Percentiles rank a stretch among this genome's conserved stretches.
Conservation (phyloP, 257 asterid species). For the Scutellaria minor region DNA sequence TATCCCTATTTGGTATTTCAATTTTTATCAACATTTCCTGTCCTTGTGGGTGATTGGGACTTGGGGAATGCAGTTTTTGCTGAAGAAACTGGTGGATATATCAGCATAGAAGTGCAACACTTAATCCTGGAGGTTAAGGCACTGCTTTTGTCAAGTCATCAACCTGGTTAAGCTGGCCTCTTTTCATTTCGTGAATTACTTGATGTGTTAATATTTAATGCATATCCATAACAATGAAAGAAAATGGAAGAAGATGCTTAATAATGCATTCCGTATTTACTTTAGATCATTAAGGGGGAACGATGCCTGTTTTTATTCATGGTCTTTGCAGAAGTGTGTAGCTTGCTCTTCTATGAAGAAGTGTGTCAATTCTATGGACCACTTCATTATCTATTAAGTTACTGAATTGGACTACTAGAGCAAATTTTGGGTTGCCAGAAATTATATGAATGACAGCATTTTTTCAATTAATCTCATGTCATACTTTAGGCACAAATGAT, state of each 20-base stretch:
- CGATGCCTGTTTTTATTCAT: neutral
- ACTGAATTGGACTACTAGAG: constrained; percentile 13
- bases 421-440: constrained; percentile 4
- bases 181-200: constrained; percentile 6
- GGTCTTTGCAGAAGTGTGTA: neutral
- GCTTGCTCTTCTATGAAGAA: constrained; percentile 26
- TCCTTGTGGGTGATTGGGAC: neutral
- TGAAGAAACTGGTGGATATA: neutral
- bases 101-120: neutral
- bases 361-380: constrained; percentile 1
- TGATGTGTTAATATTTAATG: neutral
- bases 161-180: constrained; percentile 31
- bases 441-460: constrained; percentile 6
- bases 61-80: neutral
- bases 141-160: neutral
- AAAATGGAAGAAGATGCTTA: neutral
- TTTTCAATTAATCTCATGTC: constrained; percentile 8
- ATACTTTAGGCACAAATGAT: constrained; percentile 12
- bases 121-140: neutral
- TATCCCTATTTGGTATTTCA: neutral
- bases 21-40: constrained; percentile 14
- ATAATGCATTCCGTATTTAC: neutral
- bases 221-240: constrained; percentile 3
- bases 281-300: constrained; percentile 4
- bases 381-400: constrained; percentile 12